Percentiles rank a stretch among this genome's conserved stretches.
phyloP scores from a whole-genome alignment of 257 asterid species.

The Haberlea rhodopensis region DNA sequence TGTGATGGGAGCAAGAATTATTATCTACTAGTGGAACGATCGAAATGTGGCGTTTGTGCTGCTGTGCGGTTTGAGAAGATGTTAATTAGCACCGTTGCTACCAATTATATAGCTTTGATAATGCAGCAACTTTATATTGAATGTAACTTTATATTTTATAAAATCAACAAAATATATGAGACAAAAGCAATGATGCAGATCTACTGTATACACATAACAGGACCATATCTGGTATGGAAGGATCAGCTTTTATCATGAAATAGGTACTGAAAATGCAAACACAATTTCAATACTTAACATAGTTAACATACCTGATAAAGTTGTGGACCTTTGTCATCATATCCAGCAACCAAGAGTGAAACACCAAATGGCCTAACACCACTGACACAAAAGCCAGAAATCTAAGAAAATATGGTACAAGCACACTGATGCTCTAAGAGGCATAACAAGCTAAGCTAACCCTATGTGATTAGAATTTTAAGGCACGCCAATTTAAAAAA shows the following conservation, averaged over 20 bases:
- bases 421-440: background rate
- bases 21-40: no score
- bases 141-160: no score
- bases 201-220: background rate
- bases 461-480: background rate
- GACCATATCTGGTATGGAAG: background rate
- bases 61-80: background rate
- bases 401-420: no score
- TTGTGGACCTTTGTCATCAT: constrained; percentile 98
- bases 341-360: constrained; percentile 93
- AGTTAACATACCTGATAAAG: constrained; percentile 67
- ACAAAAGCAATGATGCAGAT: background rate
- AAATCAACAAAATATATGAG: background rate
- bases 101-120: no score
- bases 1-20: no score
- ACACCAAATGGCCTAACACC: constrained; percentile 99
- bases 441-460: background rate
- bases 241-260: background rate
- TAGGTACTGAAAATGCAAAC: constrained; percentile 4
- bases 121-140: no score
- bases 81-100: no score
- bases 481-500: background rate
- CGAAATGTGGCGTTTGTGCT: no score
- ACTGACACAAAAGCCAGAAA: constrained; percentile 39
- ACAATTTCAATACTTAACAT: constrained; percentile 16